Evolutionary conservation across 1,284 basidiomycete genomes (phyloP), one percentile per base, ranked within the genome.

Genomic region (Boletellus deceptivus): DNA sequence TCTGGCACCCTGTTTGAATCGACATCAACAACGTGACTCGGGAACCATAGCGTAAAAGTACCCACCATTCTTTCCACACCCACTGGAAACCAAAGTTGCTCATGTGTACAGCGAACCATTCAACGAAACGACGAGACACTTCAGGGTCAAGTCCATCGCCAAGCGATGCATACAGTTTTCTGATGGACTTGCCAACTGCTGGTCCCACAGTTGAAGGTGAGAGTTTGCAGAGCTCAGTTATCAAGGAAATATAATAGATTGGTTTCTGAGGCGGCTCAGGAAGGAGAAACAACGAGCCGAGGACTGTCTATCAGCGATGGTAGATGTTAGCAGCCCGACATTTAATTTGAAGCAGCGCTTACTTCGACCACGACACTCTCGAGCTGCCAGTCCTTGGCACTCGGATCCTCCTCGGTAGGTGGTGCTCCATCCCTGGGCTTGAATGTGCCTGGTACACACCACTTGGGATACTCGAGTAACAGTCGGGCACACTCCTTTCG

Each of bases 21-120:
- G 47, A 31, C 16, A 55, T 49, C 24, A 25, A 46, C 36, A 40
- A 37, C n/a, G 31, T 17, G 18, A 40, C 13, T 25, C 25, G 22
- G 7, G 22, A 20, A 31, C 5, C 18, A 36, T 31, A 46, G 48
- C 25, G 38, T 11, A 20, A 43, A 49, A 18, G 38, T 18, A 71
- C 83, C 40, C 55, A 94, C 96, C 97, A 99, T 78, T 99, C 97
- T 63, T 93, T 94, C 97, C 97, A 99, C n/a, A 95, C 93, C 97
- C 97, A 99, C 61, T 88, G 85, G 74, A 98, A 99, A 18, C 89
- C 89, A 70, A 99, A 99, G 73, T 99, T 99, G 61, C 91, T 94
- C 80, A 99, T 89, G 63, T 99, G 97, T 2, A 91, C 80, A 6
- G 92, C 83, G 63, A 98, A 98, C 97, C 97, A 99, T 59, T 97